Evolutionary conservation across 2,329 filamentous ascomycete species (phyloP), one percentile per base, ranked within the genome.

Genomic region (Botryosphaeria agaves): DNA sequence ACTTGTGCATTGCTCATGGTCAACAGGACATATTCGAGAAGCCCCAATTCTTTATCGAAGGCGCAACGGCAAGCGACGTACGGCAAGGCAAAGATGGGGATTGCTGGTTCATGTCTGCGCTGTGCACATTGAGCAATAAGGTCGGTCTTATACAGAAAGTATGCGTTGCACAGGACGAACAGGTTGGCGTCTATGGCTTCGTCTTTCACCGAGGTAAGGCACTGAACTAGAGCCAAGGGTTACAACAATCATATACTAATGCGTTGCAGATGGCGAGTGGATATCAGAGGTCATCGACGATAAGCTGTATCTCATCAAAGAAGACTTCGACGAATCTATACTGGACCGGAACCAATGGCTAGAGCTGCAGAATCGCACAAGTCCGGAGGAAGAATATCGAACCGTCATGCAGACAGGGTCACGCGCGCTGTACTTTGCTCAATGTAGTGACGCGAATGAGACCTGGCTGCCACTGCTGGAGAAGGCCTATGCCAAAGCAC

Each of bases 231-330:
- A n/a, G n/a, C n/a, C n/a, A n/a, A n/a, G n/a, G n/a, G n/a, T n/a
- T n/a, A n/a, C n/a, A n/a, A n/a, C n/a, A n/a, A n/a, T n/a, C n/a
- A n/a, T n/a, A n/a, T n/a, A n/a, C n/a, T n/a, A n/a, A n/a, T n/a
- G n/a, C n/a, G n/a, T 11, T 28, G 28, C 39, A 69, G 81, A 87
- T 41, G 83, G 83, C 31, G 81, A 89, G 52, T 93, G 83, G 84
- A 79, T 87, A 33, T 83, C 84, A 42, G 84, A 80, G 34, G 85
- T 93, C 37, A 73, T 93, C 35, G 84, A 93, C 46, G 84, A 93
- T 52, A 91, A 91, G 53, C 64, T 93, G 3, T 91, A 81, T 48
- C 66, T 92, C 12, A 80, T 76, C 35, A 81, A 79, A 2, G 77
- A 81, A 4, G 76, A 79, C 45, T 91, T 82, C 58, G 80, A 91